A percentile compares a stretch with the other conserved stretches of the same genome.
Evolutionary conservation across 192 early-diverging fungal genomes (phyloP).

Genomic region (Coemansia biformis): DNA sequence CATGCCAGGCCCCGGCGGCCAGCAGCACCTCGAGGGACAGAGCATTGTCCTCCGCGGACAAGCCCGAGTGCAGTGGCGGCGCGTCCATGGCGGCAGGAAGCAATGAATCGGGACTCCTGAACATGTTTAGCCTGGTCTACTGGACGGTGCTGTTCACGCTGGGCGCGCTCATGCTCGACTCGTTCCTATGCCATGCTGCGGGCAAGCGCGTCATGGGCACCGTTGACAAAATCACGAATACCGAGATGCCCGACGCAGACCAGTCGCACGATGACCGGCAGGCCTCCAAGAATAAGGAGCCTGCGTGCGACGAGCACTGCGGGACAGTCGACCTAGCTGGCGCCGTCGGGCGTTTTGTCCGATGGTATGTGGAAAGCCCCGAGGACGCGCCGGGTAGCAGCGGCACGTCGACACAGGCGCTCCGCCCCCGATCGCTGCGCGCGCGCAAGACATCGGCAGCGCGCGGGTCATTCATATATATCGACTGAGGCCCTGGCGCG

Average conservation of each 20-base stretch:
- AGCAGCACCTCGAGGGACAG: too few species aligned
- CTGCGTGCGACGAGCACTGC: too few species aligned
- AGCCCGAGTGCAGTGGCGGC: too few species aligned
- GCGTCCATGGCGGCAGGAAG: background rate
- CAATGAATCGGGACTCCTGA: conserved; percentile 22
- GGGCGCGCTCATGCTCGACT: conserved; percentile 50
- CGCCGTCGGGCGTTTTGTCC: conserved; percentile 37
- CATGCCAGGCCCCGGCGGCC: too few species aligned
- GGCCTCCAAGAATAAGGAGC: background rate
- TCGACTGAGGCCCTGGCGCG: too few species aligned
- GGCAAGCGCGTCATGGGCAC: conserved; percentile 51
- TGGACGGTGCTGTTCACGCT: conserved; percentile 51
- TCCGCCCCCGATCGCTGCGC: conserved; percentile 3
- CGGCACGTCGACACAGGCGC: background rate
- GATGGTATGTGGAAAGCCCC: conserved; percentile 43
- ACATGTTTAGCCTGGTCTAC: conserved; percentile 40
- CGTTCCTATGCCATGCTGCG: conserved; percentile 47
- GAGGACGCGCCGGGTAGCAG: conserved; percentile 5
- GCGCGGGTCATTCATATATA: conserved; percentile 29
- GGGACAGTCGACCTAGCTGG: conserved; percentile 6
- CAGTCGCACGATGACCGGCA: background rate
- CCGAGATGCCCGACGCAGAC: background rate
- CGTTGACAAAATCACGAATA: conserved; percentile 37
- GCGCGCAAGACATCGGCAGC: conserved; percentile 15
- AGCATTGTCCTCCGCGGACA: too few species aligned